Percentiles rank a stretch among this genome's conserved stretches.
Conservation (phyloP, 176 grass and related monocot species). For the Raddia distichophylla region DNA sequence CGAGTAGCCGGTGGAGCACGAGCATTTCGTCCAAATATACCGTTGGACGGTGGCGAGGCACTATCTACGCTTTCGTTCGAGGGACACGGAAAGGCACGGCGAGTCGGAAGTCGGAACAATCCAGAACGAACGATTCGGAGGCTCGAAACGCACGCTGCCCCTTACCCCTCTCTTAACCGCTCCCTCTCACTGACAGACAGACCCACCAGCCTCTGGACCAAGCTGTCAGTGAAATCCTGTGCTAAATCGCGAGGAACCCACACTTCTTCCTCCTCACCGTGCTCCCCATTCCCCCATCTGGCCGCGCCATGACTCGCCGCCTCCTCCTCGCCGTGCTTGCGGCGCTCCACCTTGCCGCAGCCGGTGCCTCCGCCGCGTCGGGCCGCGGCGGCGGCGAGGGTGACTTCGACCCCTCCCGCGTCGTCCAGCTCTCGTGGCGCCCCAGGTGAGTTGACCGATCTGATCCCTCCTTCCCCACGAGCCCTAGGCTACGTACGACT, state of each 20-base stretch:
- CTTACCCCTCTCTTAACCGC: no score
- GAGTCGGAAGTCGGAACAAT: not conserved
- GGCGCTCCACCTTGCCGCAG: conserved; percentile 31
- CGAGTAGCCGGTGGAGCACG: no score
- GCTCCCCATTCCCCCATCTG: conserved; percentile 9
- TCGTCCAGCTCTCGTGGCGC: conserved; percentile 81
- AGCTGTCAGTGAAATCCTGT: not conserved
- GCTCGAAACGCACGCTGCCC: not conserved
- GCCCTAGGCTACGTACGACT: not conserved
- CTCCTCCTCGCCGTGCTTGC: conserved; percentile 23
- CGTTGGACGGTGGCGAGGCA: no score
- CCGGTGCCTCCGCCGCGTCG: not conserved
- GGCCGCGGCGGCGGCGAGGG: not conserved
- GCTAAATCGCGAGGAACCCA: not conserved
- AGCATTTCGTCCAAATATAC: no score
- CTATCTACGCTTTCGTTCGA: no score
- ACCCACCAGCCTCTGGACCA: not conserved
- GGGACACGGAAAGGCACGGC: no score
- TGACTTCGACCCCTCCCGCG: conserved; percentile 62
- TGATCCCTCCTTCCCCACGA: not conserved
- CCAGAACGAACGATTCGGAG: not conserved
- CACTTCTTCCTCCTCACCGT: not conserved
- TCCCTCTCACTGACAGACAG: not conserved
- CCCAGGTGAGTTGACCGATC: conserved; percentile 71
- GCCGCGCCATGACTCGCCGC: conserved; percentile 43